A percentile compares a stretch with the other conserved stretches of the same genome.
Evolutionary conservation across 805 yeast genomes (phyloP).

Genomic region (Kluyveromyces starmeri): DNA sequence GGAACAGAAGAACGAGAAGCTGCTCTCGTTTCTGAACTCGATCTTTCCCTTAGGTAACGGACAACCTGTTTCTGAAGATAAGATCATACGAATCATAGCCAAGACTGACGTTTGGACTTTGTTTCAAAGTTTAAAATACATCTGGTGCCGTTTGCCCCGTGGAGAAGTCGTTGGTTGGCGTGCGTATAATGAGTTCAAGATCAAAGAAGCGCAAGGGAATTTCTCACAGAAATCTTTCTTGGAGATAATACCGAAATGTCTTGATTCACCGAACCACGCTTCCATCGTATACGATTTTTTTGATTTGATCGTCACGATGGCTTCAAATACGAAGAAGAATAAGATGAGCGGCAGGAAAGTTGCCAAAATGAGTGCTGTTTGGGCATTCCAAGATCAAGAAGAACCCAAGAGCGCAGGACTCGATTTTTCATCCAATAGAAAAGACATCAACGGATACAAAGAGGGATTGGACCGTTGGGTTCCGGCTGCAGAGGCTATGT

Average conservation of each 20-base stretch:
- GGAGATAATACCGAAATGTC: slow-evolving; percentile 75
- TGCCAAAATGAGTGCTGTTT: slow-evolving; percentile 71
- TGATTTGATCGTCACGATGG: slow-evolving; percentile 66
- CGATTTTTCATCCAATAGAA: slow-evolving; percentile 13
- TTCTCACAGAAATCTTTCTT: slow-evolving; percentile 69
- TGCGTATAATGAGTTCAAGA: slow-evolving; percentile 60
- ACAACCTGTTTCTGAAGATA: slow-evolving; percentile 35
- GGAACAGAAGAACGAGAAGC: slow-evolving; percentile 49
- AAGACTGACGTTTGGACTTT: slow-evolving; percentile 60
- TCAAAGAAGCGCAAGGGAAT: slow-evolving; percentile 53
- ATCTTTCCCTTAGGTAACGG: slow-evolving; percentile 53
- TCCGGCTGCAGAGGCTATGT: slow-evolving; percentile 76
- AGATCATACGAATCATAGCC: slow-evolving; percentile 34
- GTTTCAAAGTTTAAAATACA: slow-evolving; percentile 65
- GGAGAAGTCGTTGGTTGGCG: slow-evolving; percentile 82
- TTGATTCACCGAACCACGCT: slow-evolving; percentile 79
- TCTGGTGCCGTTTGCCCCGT: slow-evolving; percentile 81
- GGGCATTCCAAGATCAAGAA: slow-evolving; percentile 59
- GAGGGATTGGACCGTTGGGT: slow-evolving; percentile 73
- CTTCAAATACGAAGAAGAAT: slow-evolving; percentile 71
- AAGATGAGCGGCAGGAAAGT: slow-evolving; percentile 73
- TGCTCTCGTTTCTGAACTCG: slow-evolving; percentile 46
- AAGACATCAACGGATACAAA: slow-evolving; percentile 36
- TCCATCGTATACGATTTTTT: slow-evolving; percentile 82
- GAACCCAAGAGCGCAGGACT: slow-evolving; percentile 22